Base-by-base conservation (phyloP, 108 stramenopile genomes). In the Nitzschia sp. region DNA sequence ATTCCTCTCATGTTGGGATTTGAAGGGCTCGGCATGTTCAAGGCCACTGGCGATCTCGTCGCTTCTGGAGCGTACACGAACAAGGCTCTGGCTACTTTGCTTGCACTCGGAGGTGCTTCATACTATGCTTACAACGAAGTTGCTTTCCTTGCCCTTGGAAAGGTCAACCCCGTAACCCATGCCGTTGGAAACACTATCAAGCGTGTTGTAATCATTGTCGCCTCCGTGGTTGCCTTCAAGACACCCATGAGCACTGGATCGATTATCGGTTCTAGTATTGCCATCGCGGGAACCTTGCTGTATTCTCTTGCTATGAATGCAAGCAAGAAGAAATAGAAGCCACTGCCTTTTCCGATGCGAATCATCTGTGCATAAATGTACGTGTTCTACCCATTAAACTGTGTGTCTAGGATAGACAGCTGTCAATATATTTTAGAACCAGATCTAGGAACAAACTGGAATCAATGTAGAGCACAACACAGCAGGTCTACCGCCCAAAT, bases 121-220 rank as follows among this genome's bases (percentile, higher is more conserved):
- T 98, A 97, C 89, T 98, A 98, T 76, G 90, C 96, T n/a, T 98
- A 98, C 93, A 98, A 98, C 68, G 98, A 98, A 77, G 98, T 98
- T 22, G 98, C 98, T 45, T 98, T 97, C 86, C 68, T 97, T 59
- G 98, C 98, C 23, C 88, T 98, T 58, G 95, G 94, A 66, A 93
- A 93, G 69, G 94, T 97, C 68, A 94, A 96, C 76, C 96, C 96
- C 41, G 93, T 97, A 22, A 97, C 94, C 17, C 96, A 96, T 69
- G 98, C 98, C 45, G 98, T 98, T 54, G 98, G 98, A 53, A 98
- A 98, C 90, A 97, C 96, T 62, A 97, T 98, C 91, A 98, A 98
- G 90, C 94, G 98, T 58, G 96, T 98, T 38, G 97, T 98, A 29
- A 96, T 98, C 70, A 97, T 98, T 69, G 93, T 97, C 45, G 95